Conservation (phyloP, 2,329 filamentous ascomycete genomes). For the Blumeria hordei region DNA sequence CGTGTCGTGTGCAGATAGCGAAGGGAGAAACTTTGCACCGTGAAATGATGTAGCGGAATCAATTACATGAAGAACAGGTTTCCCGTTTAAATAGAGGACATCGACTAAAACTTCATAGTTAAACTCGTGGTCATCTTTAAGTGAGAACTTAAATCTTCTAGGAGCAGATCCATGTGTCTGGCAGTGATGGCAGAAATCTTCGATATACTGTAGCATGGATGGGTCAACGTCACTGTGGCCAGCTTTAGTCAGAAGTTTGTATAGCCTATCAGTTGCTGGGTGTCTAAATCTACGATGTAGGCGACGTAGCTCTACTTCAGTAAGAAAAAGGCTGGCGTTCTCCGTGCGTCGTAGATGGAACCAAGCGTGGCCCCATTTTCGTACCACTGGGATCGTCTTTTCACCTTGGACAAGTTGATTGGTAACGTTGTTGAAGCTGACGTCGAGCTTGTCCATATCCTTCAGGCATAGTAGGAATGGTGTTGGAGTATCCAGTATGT, state of each 20-base stretch:
- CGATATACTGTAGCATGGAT: not conserved
- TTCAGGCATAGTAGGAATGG: not conserved
- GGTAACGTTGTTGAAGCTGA: conserved; percentile 1
- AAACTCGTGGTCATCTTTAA: conserved; percentile 1
- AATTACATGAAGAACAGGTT: not conserved
- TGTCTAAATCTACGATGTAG: not conserved
- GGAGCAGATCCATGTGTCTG: not conserved
- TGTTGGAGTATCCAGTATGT: not conserved
- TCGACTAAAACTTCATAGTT: conserved; percentile 2
- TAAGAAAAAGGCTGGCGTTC: not conserved
- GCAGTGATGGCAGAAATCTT: conserved; percentile 1
- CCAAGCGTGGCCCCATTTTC: not conserved
- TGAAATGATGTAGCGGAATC: not conserved
- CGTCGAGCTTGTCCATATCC: not conserved
- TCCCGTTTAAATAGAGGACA: not conserved
- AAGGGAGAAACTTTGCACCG: not conserved
- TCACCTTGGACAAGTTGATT: not conserved
- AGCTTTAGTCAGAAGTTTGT: not conserved
- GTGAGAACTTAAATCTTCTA: conserved; percentile 1
- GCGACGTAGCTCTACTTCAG: not conserved
- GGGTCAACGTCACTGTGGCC: not conserved
- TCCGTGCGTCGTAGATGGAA: not conserved
- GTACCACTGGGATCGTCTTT: not conserved
- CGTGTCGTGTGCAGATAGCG: not conserved
- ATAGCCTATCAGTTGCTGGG: not conserved